These are phyloP conservation scores for Verticillium nubilum DNA, from an alignment of 2,329 filamentous ascomycete genomes.

Conservation along the genomic window DNA sequence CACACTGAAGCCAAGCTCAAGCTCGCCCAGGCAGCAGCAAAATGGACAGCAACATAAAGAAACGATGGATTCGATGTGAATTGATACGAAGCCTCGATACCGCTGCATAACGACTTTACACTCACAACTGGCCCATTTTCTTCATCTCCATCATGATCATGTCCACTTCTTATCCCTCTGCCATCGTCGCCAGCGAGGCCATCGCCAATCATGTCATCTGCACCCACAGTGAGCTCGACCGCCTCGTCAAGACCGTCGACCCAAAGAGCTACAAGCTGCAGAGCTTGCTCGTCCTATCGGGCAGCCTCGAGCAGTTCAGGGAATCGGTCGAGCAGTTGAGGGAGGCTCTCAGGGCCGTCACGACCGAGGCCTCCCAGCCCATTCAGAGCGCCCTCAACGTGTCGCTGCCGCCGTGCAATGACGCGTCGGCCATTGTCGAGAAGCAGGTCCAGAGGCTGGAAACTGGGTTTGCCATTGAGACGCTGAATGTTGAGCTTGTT, in stretches of 20 bases:
- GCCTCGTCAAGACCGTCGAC: conserved; percentile 14
- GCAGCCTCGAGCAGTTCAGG: conserved; percentile 19
- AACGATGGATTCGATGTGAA: no score
- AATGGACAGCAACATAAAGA: not conserved
- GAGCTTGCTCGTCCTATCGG: conserved; percentile 16
- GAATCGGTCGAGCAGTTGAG: conserved; percentile 18
- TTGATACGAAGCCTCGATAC: not conserved
- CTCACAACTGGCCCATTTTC: not conserved
- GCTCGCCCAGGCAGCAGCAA: no score
- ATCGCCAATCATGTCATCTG: conserved; percentile 24
- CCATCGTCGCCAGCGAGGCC: conserved; percentile 20
- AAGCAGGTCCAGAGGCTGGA: conserved; percentile 28
- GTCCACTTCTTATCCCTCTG: not conserved
- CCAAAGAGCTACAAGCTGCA: conserved; percentile 7
- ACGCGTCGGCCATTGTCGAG: conserved; percentile 19
- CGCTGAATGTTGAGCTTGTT: conserved; percentile 20
- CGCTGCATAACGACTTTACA: not conserved
- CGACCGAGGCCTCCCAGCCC: conserved; percentile 18
- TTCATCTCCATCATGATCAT: not conserved
- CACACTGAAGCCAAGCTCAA: no score
- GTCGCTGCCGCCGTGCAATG: conserved; percentile 22
- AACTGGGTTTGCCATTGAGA: conserved; percentile 12
- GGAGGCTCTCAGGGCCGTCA: conserved; percentile 15
- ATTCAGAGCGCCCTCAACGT: conserved; percentile 22
- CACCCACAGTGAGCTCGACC: conserved; percentile 22